phyloP scores from a whole-genome alignment of 495 filamentous ascomycete genomes.

The Saxispiralis lemnorum region DNA sequence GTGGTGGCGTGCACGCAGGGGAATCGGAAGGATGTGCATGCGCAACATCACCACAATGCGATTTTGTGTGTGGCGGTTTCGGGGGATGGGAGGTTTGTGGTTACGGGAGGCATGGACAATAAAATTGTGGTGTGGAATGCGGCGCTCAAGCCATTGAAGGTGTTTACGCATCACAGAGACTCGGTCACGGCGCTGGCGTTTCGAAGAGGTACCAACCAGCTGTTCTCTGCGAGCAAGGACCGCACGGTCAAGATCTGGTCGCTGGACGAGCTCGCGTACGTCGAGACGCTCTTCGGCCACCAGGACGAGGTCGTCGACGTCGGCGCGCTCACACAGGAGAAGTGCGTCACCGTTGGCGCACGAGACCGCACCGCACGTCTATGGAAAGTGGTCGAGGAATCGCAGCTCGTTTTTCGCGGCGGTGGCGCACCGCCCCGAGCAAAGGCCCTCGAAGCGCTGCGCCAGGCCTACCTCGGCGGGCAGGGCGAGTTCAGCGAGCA shows the following conservation, averaged over 20 bases:
- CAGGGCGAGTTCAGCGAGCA: conserved; percentile 2
- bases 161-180: conserved; percentile 85
- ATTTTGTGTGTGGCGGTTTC: conserved; percentile 77
- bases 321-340: conserved; percentile 57
- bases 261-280: conserved; percentile 66
- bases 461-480: conserved; percentile 4
- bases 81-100: conserved; percentile 73
- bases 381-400: conserved; percentile 94
- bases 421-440: conserved; percentile 35
- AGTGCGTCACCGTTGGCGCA: conserved; percentile 76
- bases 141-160: conserved; percentile 53
- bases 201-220: conserved; percentile 72
- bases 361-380: conserved; percentile 82
- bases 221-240: conserved; percentile 77
- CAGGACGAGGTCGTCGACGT: conserved; percentile 77
- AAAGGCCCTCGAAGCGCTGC: conserved; percentile 18
- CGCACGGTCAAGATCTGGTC: conserved; percentile 82
- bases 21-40: conserved; percentile 41
- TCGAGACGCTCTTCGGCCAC: conserved; percentile 92
- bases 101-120: conserved; percentile 70
- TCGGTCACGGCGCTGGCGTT: conserved; percentile 71
- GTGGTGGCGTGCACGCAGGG: conserved; percentile 48
- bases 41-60: conserved; percentile 46
- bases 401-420: conserved; percentile 84
- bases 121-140: conserved; percentile 77